These are phyloP conservation scores for Clarireedia hainanense DNA, from an alignment of 2,329 filamentous ascomycete species.

Conservation along the genomic window DNA sequence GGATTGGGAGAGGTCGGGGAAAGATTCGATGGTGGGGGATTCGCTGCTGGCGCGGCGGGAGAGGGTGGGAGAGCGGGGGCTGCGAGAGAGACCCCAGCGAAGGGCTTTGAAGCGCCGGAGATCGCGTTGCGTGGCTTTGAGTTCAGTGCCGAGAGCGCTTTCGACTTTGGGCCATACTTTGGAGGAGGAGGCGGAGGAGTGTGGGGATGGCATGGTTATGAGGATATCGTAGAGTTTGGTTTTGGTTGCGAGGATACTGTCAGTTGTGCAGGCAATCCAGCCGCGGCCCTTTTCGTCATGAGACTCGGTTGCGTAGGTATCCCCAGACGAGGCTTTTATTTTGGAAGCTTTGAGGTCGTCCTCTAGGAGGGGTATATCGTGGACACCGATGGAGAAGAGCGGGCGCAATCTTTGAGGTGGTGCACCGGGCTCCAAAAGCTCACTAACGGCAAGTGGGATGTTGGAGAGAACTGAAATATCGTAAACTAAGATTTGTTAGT, in stretches of 20 bases:
- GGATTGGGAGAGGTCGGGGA: constrained; percentile 13
- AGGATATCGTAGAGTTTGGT: constrained; percentile 82
- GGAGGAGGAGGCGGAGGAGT: constrained; percentile 48
- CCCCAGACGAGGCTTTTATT: constrained; percentile 30
- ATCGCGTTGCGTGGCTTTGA: constrained; percentile 88
- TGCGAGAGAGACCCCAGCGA: constrained; percentile 50
- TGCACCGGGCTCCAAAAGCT: constrained; percentile 56
- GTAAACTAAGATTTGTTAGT: constrained; percentile 57
- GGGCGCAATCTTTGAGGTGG: constrained; percentile 63
- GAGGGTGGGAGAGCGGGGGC: constrained; percentile 12
- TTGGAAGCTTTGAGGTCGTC: constrained; percentile 44
- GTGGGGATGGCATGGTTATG: constrained; percentile 66
- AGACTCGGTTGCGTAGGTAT: constrained; percentile 26
- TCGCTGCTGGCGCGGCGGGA: constrained; percentile 10
- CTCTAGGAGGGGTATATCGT: constrained; percentile 77
- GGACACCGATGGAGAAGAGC: constrained; percentile 88
- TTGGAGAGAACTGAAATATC: constrained; percentile 88
- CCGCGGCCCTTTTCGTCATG: constrained; percentile 48
- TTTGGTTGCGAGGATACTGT: constrained; percentile 85
- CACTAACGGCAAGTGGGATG: constrained; percentile 66
- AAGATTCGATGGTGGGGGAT: constrained; percentile 15
- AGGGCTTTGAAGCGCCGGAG: constrained; percentile 70
- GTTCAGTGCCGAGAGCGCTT: constrained; percentile 47
- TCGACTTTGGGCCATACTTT: constrained; percentile 72
- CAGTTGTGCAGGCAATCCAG: constrained; percentile 94